These are phyloP conservation scores for Bondarzewia mesenterica DNA, from an alignment of 1,284 basidiomycete genomes.

Conservation along the genomic window DNA sequence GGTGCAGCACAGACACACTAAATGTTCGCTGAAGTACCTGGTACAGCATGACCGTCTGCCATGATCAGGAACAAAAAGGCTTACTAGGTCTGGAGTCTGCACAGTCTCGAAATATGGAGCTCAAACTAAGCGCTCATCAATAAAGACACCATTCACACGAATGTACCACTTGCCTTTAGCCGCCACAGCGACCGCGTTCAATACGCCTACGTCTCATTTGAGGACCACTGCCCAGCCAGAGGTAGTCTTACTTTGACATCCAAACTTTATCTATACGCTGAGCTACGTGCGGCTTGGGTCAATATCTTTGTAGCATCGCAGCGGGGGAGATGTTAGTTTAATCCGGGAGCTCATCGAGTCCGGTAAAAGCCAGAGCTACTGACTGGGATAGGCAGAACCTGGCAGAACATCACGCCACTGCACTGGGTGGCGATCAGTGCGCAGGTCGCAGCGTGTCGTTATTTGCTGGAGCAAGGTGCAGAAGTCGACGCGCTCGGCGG, in stretches of 20 bases:
- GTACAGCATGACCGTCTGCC: too few relatives aligned
- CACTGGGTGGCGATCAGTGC: conserved; percentile 98
- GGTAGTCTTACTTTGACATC: conserved; percentile 14
- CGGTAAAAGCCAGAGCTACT: conserved; percentile 64
- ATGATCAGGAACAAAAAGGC: too few relatives aligned
- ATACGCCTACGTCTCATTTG: conserved; percentile 16
- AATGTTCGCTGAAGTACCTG: too few relatives aligned
- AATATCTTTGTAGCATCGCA: conserved; percentile 85
- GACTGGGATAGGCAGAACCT: conserved; percentile 85
- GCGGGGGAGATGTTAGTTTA: conserved; percentile 69
- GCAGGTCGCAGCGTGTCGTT: conserved; percentile 71
- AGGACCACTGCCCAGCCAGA: conserved; percentile 24
- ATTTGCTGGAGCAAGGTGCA: conserved; percentile 88
- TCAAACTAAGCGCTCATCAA: too few relatives aligned
- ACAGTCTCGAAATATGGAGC: too few relatives aligned
- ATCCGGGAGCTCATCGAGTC: conserved; percentile 68
- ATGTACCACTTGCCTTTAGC: too few relatives aligned
- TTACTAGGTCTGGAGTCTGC: too few relatives aligned
- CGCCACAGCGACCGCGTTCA: conserved; percentile 20
- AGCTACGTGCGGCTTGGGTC: conserved; percentile 15
- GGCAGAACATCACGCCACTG: conserved; percentile 88
- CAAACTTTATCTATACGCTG: conserved; percentile 4
- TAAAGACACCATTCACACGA: too few relatives aligned
- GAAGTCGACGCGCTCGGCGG: conserved; percentile 93
- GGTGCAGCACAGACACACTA: too few relatives aligned